phyloP scores from a whole-genome alignment of 257 asterid genomes.

The Solanum gandarillasii region DNA sequence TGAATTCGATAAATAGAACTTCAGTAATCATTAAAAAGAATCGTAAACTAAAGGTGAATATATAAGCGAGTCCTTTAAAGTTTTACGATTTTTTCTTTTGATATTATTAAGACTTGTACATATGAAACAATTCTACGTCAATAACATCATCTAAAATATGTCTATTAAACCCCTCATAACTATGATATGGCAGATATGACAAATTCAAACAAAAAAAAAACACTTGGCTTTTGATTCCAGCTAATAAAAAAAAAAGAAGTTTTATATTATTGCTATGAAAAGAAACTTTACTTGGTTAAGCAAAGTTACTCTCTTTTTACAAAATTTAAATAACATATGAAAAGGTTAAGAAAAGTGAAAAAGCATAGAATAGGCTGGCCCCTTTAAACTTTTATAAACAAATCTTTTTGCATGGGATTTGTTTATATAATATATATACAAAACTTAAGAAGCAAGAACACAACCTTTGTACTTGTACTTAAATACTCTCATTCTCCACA shows the following conservation, averaged over 20 bases:
- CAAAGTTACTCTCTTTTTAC: not conserved
- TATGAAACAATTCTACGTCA: not conserved
- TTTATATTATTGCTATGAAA: not conserved
- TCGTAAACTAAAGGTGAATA: not conserved
- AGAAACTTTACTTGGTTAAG: not conserved
- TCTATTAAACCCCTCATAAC: not conserved
- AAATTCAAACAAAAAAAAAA: not conserved
- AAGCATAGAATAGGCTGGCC: not conserved
- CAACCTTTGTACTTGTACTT: not conserved
- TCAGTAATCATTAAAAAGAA: not conserved
- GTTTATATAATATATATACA: not conserved
- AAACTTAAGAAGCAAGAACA: not conserved
- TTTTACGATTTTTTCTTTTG: not conserved
- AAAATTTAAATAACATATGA: not conserved
- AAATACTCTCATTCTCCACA: not conserved
- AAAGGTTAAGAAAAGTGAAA: not conserved
- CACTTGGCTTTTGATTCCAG: not conserved
- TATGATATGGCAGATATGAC: not conserved
- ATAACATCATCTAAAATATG: not conserved
- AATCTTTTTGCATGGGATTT: not conserved
- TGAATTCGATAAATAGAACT: not conserved
- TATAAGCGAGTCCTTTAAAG: not conserved
- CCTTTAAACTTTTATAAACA: not conserved
- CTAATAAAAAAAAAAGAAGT: not conserved
- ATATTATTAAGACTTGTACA: not conserved